Evolutionary conservation across 2,329 filamentous ascomycete species (phyloP).

Genomic region (Fusarium nelsonii): DNA sequence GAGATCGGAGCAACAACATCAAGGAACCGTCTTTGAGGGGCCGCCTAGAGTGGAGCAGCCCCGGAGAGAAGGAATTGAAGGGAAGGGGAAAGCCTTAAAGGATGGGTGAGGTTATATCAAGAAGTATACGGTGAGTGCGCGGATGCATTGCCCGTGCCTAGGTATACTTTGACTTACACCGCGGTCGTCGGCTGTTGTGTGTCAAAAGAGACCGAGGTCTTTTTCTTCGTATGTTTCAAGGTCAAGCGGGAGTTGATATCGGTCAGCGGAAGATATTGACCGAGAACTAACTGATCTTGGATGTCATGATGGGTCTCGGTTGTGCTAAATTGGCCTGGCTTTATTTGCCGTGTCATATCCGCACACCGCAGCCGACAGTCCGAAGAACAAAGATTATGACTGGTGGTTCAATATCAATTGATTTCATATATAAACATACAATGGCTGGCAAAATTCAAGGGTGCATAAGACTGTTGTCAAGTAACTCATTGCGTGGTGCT

Average conservation of each 20-base stretch:
- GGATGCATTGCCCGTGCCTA: conserved; percentile 20
- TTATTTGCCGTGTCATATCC: conserved; percentile 7
- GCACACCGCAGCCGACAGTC: conserved; percentile 23
- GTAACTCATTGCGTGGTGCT: neutral
- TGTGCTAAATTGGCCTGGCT: conserved; percentile 27
- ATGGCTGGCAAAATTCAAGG: neutral
- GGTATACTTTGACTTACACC: conserved; percentile 25
- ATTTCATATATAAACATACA: neutral
- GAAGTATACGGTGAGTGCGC: conserved; percentile 26
- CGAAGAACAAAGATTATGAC: conserved; percentile 12
- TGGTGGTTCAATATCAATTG: neutral
- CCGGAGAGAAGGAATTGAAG: conserved; percentile 43
- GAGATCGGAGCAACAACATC: conserved; percentile 41
- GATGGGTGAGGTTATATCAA: conserved; percentile 21
- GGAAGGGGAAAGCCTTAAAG: conserved; percentile 9
- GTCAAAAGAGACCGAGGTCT: conserved; percentile 42
- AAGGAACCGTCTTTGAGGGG: conserved; percentile 22
- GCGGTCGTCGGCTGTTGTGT: conserved; percentile 45
- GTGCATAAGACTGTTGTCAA: neutral
- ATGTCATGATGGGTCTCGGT: conserved; percentile 16
- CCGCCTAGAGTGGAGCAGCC: conserved; percentile 43
- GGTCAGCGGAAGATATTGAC: conserved; percentile 27
- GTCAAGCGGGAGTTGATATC: conserved; percentile 31
- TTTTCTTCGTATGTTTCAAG: conserved; percentile 17
- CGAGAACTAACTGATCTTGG: conserved; percentile 34